Base-by-base conservation (phyloP, 257 asterid species). In the Lithospermum erythrorhizon region DNA sequence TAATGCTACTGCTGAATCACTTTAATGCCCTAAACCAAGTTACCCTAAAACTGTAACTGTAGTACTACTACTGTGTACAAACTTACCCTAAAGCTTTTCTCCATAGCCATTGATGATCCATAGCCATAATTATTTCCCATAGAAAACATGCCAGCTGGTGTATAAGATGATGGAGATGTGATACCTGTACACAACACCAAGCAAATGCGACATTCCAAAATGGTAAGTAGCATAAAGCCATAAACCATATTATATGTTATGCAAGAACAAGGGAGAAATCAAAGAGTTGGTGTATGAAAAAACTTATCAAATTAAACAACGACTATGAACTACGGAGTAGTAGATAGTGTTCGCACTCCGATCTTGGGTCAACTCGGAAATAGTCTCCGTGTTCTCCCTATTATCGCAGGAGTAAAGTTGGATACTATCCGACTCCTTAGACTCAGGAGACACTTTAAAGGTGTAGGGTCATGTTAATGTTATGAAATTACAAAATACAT, bases 41-140 rank as follows among this genome's bases (percentile, higher is more conserved):
- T 52, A 20, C 55, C 55, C 22, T 20, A 52, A 52, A 52, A 52
- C 55, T 1, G 18, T 51, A 51, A 49, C 30, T 27, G 14, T 9
- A 10, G 13, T 35, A 49, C 21, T 20, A 22, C 32, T 24, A 20
- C 59, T 20, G 25, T 6, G 22, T 18, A 57, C 58, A 21, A 51
- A 61, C 93, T 78, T 55, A 91, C 98, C 73, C 87, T 68, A 62
- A 88, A 84, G 48, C 83, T 86, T 73, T 70, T 80, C 74, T 88
- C 97, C 90, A 88, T 82, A 48, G 95, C 89, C 58, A 80, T 47
- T 52, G 94, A 41, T 41, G 49, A 75, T 68, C 95, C 96, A 70
- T 81, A 87, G 18, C 81, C 84, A 27, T 72, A 71, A 68, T 41
- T 41, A 11, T 71, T 77, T 11, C 84, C 90, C 59, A 71, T 65